Base-by-base conservation (phyloP, 2,329 filamentous ascomycete genomes). In the Bipolaris gigantea region DNA sequence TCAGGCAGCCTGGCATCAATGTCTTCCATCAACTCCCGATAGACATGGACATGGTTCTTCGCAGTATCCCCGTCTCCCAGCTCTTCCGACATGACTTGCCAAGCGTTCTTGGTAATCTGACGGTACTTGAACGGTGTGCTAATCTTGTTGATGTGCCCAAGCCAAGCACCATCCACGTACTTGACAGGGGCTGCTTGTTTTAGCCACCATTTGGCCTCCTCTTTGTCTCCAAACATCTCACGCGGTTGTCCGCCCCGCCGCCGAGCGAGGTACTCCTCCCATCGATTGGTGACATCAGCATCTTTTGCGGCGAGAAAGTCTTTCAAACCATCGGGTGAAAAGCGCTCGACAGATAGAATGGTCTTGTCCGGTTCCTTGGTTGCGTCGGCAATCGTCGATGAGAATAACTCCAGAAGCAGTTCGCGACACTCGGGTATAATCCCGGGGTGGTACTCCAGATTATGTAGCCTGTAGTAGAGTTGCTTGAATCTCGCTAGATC, bases 31-130 rank as follows among this genome's bases (percentile, higher is more conserved):
- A 77, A 60, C 5, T 72, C 52, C 4, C 63, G 56, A 46, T 72
- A 77, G 2, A 77, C 51, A 3, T 69, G 42, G 0, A 79, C 77
- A 51, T 82, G 80, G 52, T 81, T 76, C 62, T 79, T 77, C 10
- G 65, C 62, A 6, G 76, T 55, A 54, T 81, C 75, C 0, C 80
- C 80, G 57, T 82, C 77, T 0, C 80, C 80, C 5, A 81, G 67
- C 56, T 83, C 80, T 56, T 82, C 80, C 0, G 77, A 79, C 46
- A 81, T 67, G 6, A 81, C 73, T 56, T 72, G 79, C 80, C 79
- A 82, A 4, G 75, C 75, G 30, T 75, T 67, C 52, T 78, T 79
- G 33, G 73, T 76, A 13, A 76, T 66, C 9, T 57, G 61, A 3
- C 73, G 72, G 18, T 77, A 64, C 8, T 61, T 57, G 56, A 79